phyloP scores from a whole-genome alignment of 179 eudicot genomes.

The Beta lomatogona region DNA sequence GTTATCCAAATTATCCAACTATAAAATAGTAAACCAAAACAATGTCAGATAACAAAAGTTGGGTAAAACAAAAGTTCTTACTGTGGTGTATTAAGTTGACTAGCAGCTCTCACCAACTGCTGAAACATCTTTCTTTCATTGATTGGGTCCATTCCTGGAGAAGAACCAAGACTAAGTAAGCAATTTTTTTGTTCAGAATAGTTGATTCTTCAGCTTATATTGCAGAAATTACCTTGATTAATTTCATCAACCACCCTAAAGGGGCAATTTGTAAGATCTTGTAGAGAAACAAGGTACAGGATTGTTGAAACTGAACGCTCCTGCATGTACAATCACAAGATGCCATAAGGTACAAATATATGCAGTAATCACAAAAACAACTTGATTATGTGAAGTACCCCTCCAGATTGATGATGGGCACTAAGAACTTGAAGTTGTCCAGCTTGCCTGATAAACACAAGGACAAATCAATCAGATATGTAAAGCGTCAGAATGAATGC shows the following conservation, averaged over 20 bases:
- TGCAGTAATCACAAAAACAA: conserved; percentile 16
- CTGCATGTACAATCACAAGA: conserved; percentile 38
- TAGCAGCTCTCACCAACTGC: conserved; percentile 95
- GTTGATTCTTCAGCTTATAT: not conserved
- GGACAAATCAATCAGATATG: not conserved
- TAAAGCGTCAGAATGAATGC: not conserved
- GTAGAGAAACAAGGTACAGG: conserved; percentile 94
- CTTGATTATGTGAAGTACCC: conserved; percentile 50
- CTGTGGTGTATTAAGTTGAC: conserved; percentile 97
- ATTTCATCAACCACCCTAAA: conserved; percentile 99
- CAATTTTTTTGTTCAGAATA: not conserved
- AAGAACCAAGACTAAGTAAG: conserved; percentile 18
- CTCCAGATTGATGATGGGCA: conserved; percentile 99
- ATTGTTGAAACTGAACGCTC: conserved; percentile 99
- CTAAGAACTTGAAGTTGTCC: conserved; percentile 97
- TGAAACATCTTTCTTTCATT: conserved; percentile 99
- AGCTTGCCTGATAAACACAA: conserved; percentile 65
- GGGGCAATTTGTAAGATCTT: conserved; percentile 98
- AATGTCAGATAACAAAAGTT: conserved; percentile 3
- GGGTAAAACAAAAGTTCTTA: conserved; percentile 40
- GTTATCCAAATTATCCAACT: not conserved
- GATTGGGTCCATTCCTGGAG: conserved; percentile 93
- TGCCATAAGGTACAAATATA: conserved; percentile 20
- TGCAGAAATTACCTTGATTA: conserved; percentile 70
- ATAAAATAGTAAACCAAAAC: not conserved